These are phyloP conservation scores for Capronia coronata DNA, from an alignment of 2,329 filamentous ascomycete species.

Conservation along the genomic window DNA sequence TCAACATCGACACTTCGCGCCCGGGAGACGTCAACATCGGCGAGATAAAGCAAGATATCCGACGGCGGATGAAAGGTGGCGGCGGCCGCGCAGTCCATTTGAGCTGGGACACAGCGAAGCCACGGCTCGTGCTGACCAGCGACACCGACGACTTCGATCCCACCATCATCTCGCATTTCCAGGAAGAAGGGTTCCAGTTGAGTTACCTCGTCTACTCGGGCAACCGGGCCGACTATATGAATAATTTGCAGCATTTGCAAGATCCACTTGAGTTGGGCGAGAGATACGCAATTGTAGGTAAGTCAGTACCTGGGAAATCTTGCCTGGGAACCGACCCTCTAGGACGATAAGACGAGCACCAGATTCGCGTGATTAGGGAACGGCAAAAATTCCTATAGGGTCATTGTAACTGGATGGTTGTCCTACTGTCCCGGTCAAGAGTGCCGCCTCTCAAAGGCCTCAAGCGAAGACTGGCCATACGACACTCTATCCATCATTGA, in stretches of 20 bases:
- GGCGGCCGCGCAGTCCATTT: conserved; percentile 11
- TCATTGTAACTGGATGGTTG: too few relatives aligned
- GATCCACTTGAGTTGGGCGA: conserved; percentile 53
- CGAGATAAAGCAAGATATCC: neutral
- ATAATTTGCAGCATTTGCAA: conserved; percentile 46
- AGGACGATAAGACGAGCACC: too few relatives aligned
- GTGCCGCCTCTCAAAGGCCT: too few relatives aligned
- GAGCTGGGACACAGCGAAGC: conserved; percentile 19
- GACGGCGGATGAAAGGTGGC: conserved; percentile 10
- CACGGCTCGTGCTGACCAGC: conserved; percentile 26
- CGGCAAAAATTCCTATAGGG: too few relatives aligned
- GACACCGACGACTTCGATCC: conserved; percentile 45
- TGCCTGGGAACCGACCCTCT: too few relatives aligned
- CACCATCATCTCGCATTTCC: conserved; percentile 49
- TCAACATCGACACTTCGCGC: conserved; percentile 18
- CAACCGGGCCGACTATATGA: conserved; percentile 46
- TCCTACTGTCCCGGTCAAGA: neutral
- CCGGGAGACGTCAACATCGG: conserved; percentile 7
- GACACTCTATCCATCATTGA: too few relatives aligned
- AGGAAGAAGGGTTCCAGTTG: conserved; percentile 55
- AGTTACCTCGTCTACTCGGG: conserved; percentile 52
- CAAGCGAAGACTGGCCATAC: too few relatives aligned
- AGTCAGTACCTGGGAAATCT: conserved; percentile 11
- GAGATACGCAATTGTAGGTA: conserved; percentile 58
- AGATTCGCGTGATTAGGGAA: too few relatives aligned